Percentiles rank a stretch among this genome's conserved stretches.
phyloP scores from a whole-genome alignment of 805 yeast genomes.

The Ogataea chonburiensis region DNA sequence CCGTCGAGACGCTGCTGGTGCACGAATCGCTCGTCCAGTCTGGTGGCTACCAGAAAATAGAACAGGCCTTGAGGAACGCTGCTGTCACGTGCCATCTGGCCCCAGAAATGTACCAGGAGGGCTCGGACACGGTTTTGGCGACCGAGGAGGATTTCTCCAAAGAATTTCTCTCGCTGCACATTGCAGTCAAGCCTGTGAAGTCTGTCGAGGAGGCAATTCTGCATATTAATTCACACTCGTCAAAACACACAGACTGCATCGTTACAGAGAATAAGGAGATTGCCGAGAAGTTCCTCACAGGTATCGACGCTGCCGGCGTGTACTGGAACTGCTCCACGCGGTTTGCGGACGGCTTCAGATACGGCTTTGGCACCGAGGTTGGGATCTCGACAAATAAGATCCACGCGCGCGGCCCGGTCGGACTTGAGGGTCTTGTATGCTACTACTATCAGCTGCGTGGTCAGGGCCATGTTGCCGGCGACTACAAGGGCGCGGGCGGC shows the following conservation, averaged over 20 bases:
- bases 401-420: slow-evolving; percentile 98
- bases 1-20: slow-evolving; percentile 82
- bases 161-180: slow-evolving; percentile 80
- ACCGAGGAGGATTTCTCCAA: slow-evolving; percentile 69
- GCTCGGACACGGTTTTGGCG: slow-evolving; percentile 41
- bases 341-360: slow-evolving; percentile 97
- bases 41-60: slow-evolving; percentile 17
- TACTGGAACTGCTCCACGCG: slow-evolving; percentile 97
- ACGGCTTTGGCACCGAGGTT: slow-evolving; percentile 98
- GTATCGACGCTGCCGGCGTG: slow-evolving; percentile 92
- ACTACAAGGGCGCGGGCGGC: slow-evolving; percentile 94
- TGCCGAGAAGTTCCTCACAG: slow-evolving; percentile 78
- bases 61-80: slow-evolving; percentile 48
- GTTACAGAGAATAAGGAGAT: slow-evolving; percentile 68
- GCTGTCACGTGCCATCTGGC: slow-evolving; percentile 76
- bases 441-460: slow-evolving; percentile 94
- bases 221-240: slow-evolving; percentile 88
- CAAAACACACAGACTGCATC: slow-evolving; percentile 94
- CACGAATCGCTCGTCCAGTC: slow-evolving; percentile 40
- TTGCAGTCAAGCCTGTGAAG: slow-evolving; percentile 66
- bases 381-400: slow-evolving; percentile 96
- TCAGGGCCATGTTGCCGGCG: slow-evolving; percentile 88
- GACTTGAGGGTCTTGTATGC: slow-evolving; percentile 92
- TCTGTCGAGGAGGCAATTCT: slow-evolving; percentile 69
- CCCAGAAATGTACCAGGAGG: slow-evolving; percentile 42